These are phyloP conservation scores for Mycothermus thermophilus DNA, from an alignment of 495 filamentous ascomycete species.

Conservation along the genomic window DNA sequence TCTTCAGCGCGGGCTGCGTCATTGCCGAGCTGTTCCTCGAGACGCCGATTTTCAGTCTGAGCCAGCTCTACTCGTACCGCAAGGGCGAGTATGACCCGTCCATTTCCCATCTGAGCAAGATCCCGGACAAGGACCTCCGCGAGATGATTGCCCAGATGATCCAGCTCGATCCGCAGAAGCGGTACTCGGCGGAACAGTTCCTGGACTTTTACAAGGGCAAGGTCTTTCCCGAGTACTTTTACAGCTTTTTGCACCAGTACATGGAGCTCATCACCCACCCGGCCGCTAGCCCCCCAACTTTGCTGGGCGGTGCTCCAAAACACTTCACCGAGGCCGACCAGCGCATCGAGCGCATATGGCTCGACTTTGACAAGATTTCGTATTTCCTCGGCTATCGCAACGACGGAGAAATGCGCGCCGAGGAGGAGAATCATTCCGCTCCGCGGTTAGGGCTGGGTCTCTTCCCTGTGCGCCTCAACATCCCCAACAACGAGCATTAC, in stretches of 20 bases:
- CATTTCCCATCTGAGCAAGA: constrained; percentile 64
- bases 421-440: constrained; percentile 19
- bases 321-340: constrained; percentile 78
- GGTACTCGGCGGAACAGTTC: constrained; percentile 91
- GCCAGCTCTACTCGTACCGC: constrained; percentile 87
- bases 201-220: constrained; percentile 82
- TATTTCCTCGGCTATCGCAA: constrained; percentile 70
- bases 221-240: constrained; percentile 91
- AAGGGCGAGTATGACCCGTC: constrained; percentile 83
- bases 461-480: constrained; percentile 71
- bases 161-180: constrained; percentile 73
- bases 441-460: constrained; percentile 36
- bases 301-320: constrained; percentile 45
- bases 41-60: constrained; percentile 79
- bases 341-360: constrained; percentile 79
- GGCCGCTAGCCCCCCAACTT: constrained; percentile 55
- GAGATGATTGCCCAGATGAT: constrained; percentile 93
- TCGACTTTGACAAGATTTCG: constrained; percentile 95
- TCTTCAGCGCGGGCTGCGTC: constrained; percentile 94
- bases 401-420: constrained; percentile 22
- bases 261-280: constrained; percentile 94
- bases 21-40: constrained; percentile 98
- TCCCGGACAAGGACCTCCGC: constrained; percentile 75
- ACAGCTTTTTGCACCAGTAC: constrained; percentile 92
- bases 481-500: constrained; percentile 67